Evolutionary conservation across 805 yeast genomes (phyloP).

Genomic region (Vanderwaltozyma tropicalis): DNA sequence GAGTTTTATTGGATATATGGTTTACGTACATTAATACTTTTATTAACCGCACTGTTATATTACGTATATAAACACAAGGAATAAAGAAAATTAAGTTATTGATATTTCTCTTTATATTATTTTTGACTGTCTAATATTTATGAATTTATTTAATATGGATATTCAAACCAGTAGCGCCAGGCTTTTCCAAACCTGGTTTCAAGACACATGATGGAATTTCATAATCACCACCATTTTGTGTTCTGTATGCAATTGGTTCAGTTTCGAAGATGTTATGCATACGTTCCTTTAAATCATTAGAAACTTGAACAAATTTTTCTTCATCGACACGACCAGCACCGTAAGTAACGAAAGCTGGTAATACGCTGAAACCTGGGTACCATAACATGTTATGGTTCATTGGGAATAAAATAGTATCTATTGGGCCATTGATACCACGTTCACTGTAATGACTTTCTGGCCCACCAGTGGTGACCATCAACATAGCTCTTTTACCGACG

Average conservation of each 20-base stretch:
- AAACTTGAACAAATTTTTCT: not conserved
- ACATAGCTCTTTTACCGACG: conserved; percentile 13
- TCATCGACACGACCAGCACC: conserved; percentile 3
- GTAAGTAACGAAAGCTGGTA: conserved; percentile 14
- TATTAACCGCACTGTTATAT: no score
- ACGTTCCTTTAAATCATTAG: conserved; percentile 4
- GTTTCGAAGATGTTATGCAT: conserved; percentile 5
- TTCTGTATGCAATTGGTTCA: conserved; percentile 12
- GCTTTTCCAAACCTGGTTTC: no score
- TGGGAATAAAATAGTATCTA: conserved; percentile 18
- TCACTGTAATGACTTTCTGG: conserved; percentile 5
- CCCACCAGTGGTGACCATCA: conserved; percentile 13
- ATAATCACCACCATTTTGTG: conserved; percentile 12
- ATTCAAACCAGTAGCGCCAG: no score
- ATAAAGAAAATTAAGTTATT: no score
- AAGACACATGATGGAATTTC: conserved; percentile 4
- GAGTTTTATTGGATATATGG: no score
- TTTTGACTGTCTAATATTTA: no score
- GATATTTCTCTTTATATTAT: no score
- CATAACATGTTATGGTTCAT: conserved; percentile 19
- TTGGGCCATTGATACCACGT: conserved; percentile 17
- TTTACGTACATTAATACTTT: no score
- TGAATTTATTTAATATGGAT: no score
- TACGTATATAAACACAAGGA: no score
- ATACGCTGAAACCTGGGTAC: conserved; percentile 16